Conservation (phyloP, 129 eudicot species). For the Erigeron canadensis region DNA sequence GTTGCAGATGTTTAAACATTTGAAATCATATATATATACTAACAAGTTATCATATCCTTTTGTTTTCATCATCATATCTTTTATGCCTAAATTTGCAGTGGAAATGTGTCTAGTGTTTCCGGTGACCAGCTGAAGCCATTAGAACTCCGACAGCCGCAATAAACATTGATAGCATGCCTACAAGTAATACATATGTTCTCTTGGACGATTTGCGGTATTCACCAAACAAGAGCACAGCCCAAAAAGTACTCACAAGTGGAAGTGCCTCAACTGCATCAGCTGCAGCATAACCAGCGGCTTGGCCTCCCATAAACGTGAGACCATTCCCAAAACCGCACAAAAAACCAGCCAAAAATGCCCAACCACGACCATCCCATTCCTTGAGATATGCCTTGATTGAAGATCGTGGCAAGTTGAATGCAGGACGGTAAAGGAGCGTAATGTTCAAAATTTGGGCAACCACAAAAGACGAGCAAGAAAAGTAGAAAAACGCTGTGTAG, state of each 20-base stretch:
- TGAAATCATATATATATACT: slow-evolving; percentile 2
- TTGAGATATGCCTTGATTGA: slow-evolving; percentile 55
- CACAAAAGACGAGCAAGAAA: slow-evolving; percentile 71
- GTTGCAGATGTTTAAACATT: not conserved
- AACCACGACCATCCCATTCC: slow-evolving; percentile 79
- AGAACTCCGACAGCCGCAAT: slow-evolving; percentile 7
- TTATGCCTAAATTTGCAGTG: not conserved
- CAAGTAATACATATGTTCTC: slow-evolving; percentile 8
- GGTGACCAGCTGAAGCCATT: slow-evolving; percentile 9
- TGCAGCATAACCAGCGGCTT: slow-evolving; percentile 96
- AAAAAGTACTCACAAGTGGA: slow-evolving; percentile 18
- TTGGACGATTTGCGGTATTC: slow-evolving; percentile 18
- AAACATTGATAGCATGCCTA: slow-evolving; percentile 14
- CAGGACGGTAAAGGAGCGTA: slow-evolving; percentile 59
- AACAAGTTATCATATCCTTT: not conserved
- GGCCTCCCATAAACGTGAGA: slow-evolving; percentile 90
- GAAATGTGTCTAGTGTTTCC: not conserved
- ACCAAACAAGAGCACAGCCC: slow-evolving; percentile 9
- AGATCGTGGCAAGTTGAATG: slow-evolving; percentile 56
- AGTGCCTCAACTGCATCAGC: slow-evolving; percentile 76
- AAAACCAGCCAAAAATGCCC: slow-evolving; percentile 80
- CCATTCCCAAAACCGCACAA: slow-evolving; percentile 84
- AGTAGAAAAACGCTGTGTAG: slow-evolving; percentile 83
- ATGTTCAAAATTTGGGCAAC: slow-evolving; percentile 60
- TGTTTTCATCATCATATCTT: too few relatives aligned